Conservation (phyloP, 495 filamentous ascomycete species). For the Xylaria longipes region DNA sequence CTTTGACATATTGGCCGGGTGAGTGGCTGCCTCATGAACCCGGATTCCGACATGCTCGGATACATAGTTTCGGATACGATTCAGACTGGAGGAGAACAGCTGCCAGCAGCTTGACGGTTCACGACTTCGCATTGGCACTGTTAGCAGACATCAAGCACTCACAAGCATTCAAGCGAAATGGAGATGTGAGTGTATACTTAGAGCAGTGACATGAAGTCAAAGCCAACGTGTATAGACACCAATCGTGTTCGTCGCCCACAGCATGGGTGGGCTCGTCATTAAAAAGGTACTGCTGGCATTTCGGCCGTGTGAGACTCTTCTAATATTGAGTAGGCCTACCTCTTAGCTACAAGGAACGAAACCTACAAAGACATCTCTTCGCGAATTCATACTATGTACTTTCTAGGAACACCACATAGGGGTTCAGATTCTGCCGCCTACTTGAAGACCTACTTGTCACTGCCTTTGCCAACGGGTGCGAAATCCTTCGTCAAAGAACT, state of each 20-base stretch:
- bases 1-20: slow-evolving; percentile 38
- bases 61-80: slow-evolving; percentile 42
- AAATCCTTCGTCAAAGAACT: slow-evolving; percentile 54
- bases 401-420: slow-evolving; percentile 41
- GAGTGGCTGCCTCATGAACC: slow-evolving; percentile 42
- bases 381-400: slow-evolving; percentile 37
- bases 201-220: not conserved
- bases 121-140: slow-evolving; percentile 40
- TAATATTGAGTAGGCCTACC: slow-evolving; percentile 34
- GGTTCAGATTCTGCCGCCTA: slow-evolving; percentile 31
- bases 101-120: slow-evolving; percentile 31
- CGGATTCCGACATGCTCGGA: slow-evolving; percentile 36
- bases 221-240: slow-evolving; percentile 28
- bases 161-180: slow-evolving; percentile 28
- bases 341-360: slow-evolving; percentile 36
- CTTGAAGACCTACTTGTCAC: slow-evolving; percentile 19
- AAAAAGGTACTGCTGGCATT: no score
- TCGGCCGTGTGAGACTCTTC: no score
- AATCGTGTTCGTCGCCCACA: slow-evolving; percentile 41
- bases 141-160: slow-evolving; percentile 33
- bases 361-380: slow-evolving; percentile 28
- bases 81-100: slow-evolving; percentile 34
- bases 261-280: slow-evolving; percentile 42
- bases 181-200: slow-evolving; percentile 26
- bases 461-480: slow-evolving; percentile 19